Conservation (phyloP, 2,329 filamentous ascomycete genomes). For the Cordyceps sp. region DNA sequence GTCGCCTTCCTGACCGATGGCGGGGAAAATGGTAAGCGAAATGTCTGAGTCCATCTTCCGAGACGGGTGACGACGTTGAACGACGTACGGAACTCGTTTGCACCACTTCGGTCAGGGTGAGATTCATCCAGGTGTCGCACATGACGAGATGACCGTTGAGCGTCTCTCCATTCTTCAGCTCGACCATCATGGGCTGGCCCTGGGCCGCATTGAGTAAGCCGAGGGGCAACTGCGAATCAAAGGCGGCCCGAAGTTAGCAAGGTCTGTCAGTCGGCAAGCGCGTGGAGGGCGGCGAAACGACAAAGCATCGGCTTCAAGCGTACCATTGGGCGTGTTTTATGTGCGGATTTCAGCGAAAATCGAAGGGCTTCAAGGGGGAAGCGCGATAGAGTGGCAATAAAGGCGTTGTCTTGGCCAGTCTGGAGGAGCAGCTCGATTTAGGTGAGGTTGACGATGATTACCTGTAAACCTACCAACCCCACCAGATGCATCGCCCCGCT, state of each 20-base stretch:
- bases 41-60: neutral
- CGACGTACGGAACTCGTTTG: constrained; percentile 66
- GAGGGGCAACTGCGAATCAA: constrained; percentile 39
- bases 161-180: constrained; percentile 95
- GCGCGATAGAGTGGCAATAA: no score
- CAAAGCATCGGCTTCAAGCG: no score
- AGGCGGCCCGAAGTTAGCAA: constrained; percentile 8
- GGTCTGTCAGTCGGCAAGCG: constrained; percentile 3
- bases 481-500: constrained; percentile 13
- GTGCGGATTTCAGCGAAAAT: no score
- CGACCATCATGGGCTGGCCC: constrained; percentile 94
- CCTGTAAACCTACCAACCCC: constrained; percentile 5
- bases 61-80: neutral
- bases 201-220: constrained; percentile 89
- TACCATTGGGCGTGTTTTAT: neutral
- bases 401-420: no score
- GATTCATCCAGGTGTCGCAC: constrained; percentile 99
- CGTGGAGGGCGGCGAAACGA: neutral
- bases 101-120: constrained; percentile 91
- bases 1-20: constrained; percentile 77
- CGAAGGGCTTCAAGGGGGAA: no score
- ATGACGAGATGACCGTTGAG: constrained; percentile 90
- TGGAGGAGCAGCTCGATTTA: no score
- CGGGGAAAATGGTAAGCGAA: neutral
- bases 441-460: no score